Conservation (phyloP, 208 protist genomes). For the Leishmania aethiopica region DNA sequence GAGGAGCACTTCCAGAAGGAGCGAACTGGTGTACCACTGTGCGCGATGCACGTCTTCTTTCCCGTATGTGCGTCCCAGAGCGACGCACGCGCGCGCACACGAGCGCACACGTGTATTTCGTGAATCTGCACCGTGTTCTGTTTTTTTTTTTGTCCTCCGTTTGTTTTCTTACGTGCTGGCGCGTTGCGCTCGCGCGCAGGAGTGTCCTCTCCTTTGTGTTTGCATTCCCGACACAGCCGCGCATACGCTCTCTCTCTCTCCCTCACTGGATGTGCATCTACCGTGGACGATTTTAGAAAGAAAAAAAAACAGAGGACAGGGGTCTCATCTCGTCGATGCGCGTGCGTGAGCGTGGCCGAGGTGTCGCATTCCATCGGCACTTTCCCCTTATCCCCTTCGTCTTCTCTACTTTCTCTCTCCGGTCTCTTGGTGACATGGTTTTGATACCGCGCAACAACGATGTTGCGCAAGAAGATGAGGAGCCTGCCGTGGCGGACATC, state of each 20-base stretch:
- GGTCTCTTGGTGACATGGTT: not conserved
- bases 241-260: not conserved
- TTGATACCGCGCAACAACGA: not conserved
- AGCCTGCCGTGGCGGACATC: not conserved
- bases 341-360: not conserved
- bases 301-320: not conserved
- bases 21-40: not conserved
- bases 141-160: not conserved
- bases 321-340: not conserved
- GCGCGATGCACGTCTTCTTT: not conserved
- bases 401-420: not conserved
- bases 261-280: not conserved
- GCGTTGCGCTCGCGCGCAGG: not conserved
- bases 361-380: not conserved
- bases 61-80: not conserved
- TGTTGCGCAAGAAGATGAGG: not conserved
- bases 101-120: not conserved
- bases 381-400: not conserved
- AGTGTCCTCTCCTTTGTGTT: not conserved
- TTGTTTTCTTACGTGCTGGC: not conserved
- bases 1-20: not conserved
- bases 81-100: not conserved
- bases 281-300: not conserved
- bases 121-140: not conserved
- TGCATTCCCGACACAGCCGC: not conserved